Evolutionary conservation across 805 yeast species (phyloP), one percentile per base, ranked within the genome.

Genomic region (Zygosaccharomyces lentus): DNA sequence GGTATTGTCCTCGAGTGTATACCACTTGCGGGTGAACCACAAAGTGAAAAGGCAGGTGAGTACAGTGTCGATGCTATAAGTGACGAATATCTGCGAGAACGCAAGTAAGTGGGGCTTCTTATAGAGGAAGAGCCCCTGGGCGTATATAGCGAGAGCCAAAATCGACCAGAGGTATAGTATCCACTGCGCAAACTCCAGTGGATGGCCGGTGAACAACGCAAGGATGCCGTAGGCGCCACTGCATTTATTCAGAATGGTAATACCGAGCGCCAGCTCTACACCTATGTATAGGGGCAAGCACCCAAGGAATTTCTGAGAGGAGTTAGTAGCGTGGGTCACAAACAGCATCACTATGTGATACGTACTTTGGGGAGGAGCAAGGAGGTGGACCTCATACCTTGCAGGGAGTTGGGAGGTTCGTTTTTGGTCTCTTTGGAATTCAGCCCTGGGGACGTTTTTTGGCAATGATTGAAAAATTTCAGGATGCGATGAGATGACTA

Each of bases 131-230:
- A 78, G 71, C 0, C 88, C 93, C 32, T 76, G 68, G 2, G 81
- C 68, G 62, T 82, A 87, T 44, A 84, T 73, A 2, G 89, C 80
- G 36, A 90, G 67, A 5, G 81, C 71, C 2, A 77, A 45, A 12
- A 86, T 69, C 2, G 95, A 82, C 48, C 82, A 63, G 13, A 84
- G 55, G 64, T 90, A 88, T 53, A 82, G 79, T 1, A 84, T 48
- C 93, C 96, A 86, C 61, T 91, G 97, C 68, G 85, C 70, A 49
- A 82, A 77, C 49, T 81, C 82, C 45, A 90, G 73, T 2, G 93
- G 93, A 60, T 90, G 96, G 1, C 96, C 93, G 0, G 97, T 90
- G 58, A 91, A 76, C 21, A 91, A 64, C 1, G 97, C 89, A 17
- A 89, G 69, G 29, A 91, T 70, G 24, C 97, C 99, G 65, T 84